These are phyloP conservation scores for Flagelloscypha sp. DNA, from an alignment of 768 basidiomycete genomes.

Conservation along the genomic window DNA sequence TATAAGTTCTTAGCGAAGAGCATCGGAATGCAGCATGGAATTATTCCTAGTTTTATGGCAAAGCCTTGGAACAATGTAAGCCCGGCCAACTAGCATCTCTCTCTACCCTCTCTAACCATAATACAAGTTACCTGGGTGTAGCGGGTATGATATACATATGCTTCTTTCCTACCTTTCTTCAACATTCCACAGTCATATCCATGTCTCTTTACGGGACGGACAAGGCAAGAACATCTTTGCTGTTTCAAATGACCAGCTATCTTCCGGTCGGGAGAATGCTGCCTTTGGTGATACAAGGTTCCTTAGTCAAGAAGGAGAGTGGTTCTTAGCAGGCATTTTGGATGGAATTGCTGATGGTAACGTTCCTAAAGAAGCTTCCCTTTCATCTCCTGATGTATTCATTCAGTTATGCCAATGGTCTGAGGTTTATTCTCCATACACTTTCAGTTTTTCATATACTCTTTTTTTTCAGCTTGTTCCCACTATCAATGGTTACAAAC, in stretches of 20 bases:
- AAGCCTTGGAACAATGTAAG: constrained; percentile 91
- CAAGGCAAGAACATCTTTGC: constrained; percentile 78
- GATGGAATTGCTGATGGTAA: constrained; percentile 87
- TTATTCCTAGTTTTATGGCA: constrained; percentile 97
- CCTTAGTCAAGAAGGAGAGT: constrained; percentile 76
- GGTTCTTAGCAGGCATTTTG: constrained; percentile 90
- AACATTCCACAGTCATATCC: constrained; percentile 59
- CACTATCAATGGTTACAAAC: constrained; percentile 95
- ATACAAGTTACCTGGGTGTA: constrained; percentile 83
- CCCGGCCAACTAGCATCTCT: constrained; percentile 8
- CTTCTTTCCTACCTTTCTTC: not conserved
- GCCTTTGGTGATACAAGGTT: constrained; percentile 75
- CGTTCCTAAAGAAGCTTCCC: too few relatives aligned
- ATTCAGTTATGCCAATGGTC: constrained; percentile 74
- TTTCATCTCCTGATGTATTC: not conserved
- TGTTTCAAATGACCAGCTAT: constrained; percentile 48
- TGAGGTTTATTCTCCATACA: constrained; percentile 11
- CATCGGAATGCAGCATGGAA: constrained; percentile 77
- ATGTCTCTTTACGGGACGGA: constrained; percentile 73
- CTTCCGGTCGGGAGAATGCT: constrained; percentile 60
- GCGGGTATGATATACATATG: constrained; percentile 50
- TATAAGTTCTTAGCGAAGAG: constrained; percentile 94
- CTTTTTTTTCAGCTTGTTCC: constrained; percentile 54
- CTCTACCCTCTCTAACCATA: not conserved
- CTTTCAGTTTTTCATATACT: not conserved